phyloP scores from a whole-genome alignment of 1,139 yeast species.

The Zygosaccharomyces pseudobailii region DNA sequence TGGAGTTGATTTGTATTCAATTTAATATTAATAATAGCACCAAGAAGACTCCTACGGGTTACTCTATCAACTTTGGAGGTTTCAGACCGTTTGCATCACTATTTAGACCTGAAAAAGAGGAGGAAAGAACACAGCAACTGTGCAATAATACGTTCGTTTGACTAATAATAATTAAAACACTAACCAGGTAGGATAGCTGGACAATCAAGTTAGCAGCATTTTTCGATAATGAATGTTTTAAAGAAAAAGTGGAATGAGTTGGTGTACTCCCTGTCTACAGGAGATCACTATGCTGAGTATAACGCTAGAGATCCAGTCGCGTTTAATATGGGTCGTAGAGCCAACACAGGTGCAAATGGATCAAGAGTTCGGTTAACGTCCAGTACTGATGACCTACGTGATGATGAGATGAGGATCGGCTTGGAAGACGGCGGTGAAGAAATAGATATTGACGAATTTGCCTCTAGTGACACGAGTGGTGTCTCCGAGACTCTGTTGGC shows the following conservation, averaged over 20 bases:
- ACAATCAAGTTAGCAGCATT: no score
- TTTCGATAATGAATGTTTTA: slow-evolving; percentile 30
- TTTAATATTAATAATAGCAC: not conserved
- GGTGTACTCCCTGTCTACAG: slow-evolving; percentile 59
- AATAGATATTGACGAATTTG: slow-evolving; percentile 18
- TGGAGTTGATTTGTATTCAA: not conserved
- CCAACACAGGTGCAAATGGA: slow-evolving; percentile 13
- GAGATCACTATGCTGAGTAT: slow-evolving; percentile 65
- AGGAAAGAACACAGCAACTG: not conserved
- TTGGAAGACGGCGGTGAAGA: slow-evolving; percentile 15
- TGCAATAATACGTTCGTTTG: not conserved
- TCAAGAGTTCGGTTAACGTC: slow-evolving; percentile 15
- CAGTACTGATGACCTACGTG: slow-evolving; percentile 15
- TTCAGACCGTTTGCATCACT: not conserved
- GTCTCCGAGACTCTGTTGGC: slow-evolving; percentile 60
- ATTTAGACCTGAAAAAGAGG: not conserved
- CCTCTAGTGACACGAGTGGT: slow-evolving; percentile 41
- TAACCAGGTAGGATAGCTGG: no score
- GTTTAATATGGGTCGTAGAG: slow-evolving; percentile 27
- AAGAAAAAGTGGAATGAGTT: slow-evolving; percentile 46
- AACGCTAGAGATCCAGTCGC: slow-evolving; percentile 40
- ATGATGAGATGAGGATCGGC: slow-evolving; percentile 22
- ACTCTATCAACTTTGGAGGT: not conserved
- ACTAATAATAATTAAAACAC: not conserved
- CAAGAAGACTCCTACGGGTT: not conserved